phyloP scores from a whole-genome alignment of 2,329 filamentous ascomycete species.

The Fusarium globosum region DNA sequence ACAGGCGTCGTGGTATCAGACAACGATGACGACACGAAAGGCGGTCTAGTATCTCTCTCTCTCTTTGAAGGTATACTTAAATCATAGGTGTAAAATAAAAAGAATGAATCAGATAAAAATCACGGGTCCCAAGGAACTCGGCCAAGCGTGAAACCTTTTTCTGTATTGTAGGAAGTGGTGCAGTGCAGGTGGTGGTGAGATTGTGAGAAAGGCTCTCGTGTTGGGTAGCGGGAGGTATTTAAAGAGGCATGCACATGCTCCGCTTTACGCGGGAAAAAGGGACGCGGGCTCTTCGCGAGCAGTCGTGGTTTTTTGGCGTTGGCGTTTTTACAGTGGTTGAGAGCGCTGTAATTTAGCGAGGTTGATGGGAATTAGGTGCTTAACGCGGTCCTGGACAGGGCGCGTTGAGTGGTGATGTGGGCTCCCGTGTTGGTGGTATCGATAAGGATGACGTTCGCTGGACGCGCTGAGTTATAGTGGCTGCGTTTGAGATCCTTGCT shows the following conservation, averaged over 20 bases:
- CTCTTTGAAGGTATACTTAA: neutral
- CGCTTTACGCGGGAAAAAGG: slow-evolving; percentile 30
- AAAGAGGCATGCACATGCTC: slow-evolving; percentile 27
- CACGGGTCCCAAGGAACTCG: slow-evolving; percentile 22
- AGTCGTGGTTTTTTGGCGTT: slow-evolving; percentile 33
- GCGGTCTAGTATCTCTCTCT: slow-evolving; percentile 27
- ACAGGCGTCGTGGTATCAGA: slow-evolving; percentile 6
- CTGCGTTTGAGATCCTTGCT: slow-evolving; percentile 31
- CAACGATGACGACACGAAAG: slow-evolving; percentile 23
- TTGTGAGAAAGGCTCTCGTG: slow-evolving; percentile 27
- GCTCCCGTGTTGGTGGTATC: slow-evolving; percentile 9
- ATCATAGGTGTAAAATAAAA: neutral
- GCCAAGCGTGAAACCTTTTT: slow-evolving; percentile 3
- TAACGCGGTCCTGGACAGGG: slow-evolving; percentile 22
- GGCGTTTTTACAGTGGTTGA: slow-evolving; percentile 22
- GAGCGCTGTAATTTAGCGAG: slow-evolving; percentile 7
- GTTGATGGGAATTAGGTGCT: slow-evolving; percentile 9
- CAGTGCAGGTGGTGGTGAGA: slow-evolving; percentile 3
- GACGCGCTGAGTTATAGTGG: slow-evolving; percentile 34
- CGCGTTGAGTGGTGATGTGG: slow-evolving; percentile 32
- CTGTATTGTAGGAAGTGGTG: neutral
- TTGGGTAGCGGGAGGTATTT: slow-evolving; percentile 40
- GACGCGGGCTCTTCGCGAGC: slow-evolving; percentile 12
- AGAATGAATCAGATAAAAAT: neutral
- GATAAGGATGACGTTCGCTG: slow-evolving; percentile 33